Conservation (phyloP, 257 asterid genomes). For the Gardenia jasminoides region DNA sequence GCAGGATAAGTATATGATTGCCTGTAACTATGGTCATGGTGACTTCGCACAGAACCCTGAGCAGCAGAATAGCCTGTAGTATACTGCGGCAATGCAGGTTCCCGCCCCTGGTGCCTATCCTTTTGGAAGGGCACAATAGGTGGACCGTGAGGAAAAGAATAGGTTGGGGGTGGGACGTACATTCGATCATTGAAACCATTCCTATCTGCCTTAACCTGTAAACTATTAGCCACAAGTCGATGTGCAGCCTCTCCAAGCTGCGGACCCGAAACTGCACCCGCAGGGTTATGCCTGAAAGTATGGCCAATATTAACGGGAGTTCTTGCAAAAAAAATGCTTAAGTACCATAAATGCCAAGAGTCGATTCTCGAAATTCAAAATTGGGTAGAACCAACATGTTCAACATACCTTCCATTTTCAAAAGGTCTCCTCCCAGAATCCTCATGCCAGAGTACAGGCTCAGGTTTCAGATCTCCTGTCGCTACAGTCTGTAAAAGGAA, state of each 20-base stretch:
- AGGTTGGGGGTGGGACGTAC: conserved; percentile 38
- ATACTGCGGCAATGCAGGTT: conserved; percentile 25
- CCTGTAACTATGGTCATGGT: conserved; percentile 42
- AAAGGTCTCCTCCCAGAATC: conserved; percentile 80
- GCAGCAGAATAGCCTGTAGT: conserved; percentile 39
- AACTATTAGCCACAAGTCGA: conserved; percentile 74
- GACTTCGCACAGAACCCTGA: conserved; percentile 28
- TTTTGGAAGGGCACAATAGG: conserved; percentile 32
- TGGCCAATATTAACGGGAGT: conserved; percentile 8
- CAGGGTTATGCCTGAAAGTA: conserved; percentile 40
- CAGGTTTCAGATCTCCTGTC: conserved; percentile 73
- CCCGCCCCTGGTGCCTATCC: conserved; percentile 38
- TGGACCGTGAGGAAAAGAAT: conserved; percentile 33
- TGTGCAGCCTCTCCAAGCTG: conserved; percentile 93
- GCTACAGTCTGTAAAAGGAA: conserved; percentile 56
- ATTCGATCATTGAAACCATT: conserved; percentile 34
- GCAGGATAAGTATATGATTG: conserved; percentile 45
- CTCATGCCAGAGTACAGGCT: conserved; percentile 93
- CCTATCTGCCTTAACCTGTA: conserved; percentile 46
- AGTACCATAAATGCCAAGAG: conserved; percentile 2
- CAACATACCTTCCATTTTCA: conserved; percentile 65
- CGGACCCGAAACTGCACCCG: conserved; percentile 64
- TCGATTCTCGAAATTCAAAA: neutral
- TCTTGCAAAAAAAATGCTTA: neutral
- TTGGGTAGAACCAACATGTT: neutral